Conservation (phyloP, 2,329 filamentous ascomycete genomes). For the Fusarium mangiferae region DNA sequence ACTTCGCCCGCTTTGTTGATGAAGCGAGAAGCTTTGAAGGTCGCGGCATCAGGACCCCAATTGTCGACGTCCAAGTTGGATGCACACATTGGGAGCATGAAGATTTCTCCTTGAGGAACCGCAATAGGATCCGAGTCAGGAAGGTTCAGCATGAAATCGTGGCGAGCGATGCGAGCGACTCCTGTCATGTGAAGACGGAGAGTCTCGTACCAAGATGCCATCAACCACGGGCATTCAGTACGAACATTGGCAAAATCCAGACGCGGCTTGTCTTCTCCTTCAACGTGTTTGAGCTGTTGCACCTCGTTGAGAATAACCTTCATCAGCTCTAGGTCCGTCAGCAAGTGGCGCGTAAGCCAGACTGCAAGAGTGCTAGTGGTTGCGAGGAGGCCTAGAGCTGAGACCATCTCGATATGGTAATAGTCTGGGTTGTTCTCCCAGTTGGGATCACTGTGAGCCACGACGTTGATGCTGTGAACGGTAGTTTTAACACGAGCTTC, state of each 20-base stretch:
- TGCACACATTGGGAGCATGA: constrained; percentile 48
- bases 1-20: constrained; percentile 38
- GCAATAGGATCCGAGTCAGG: constrained; percentile 30
- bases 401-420: constrained; percentile 48
- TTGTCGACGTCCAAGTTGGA: constrained; percentile 43
- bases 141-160: constrained; percentile 41
- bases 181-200: constrained; percentile 48
- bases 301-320: constrained; percentile 39
- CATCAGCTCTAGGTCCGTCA: constrained; percentile 35
- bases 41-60: constrained; percentile 44
- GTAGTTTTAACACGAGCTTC: constrained; percentile 37
- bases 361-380: constrained; percentile 47
- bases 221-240: constrained; percentile 45
- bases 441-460: constrained; percentile 43
- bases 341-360: constrained; percentile 46
- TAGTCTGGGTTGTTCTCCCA: constrained; percentile 48
- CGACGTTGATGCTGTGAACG: constrained; percentile 46
- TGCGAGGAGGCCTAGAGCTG: constrained; percentile 46
- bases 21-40: constrained; percentile 45
- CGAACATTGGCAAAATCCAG: constrained; percentile 41
- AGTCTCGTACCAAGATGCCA: constrained; percentile 47
- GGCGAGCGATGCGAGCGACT: constrained; percentile 45
- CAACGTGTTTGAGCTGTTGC: constrained; percentile 23
- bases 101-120: constrained; percentile 44
- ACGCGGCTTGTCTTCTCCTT: constrained; percentile 14